These are phyloP conservation scores for Eremomyces bilateralis DNA, from an alignment of 495 filamentous ascomycete species.

Conservation along the genomic window DNA sequence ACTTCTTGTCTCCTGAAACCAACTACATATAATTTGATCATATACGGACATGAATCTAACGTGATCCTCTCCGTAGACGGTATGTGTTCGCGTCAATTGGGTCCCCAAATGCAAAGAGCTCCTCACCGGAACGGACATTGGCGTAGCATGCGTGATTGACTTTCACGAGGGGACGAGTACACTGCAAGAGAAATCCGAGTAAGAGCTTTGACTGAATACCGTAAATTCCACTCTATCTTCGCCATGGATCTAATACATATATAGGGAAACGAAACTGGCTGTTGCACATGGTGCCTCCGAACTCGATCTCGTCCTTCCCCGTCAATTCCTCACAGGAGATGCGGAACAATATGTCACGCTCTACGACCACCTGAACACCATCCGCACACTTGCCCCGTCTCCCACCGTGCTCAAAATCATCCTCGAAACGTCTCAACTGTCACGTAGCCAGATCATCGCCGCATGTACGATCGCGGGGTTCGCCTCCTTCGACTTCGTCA, in stretches of 20 bases:
- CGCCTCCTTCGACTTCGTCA: constrained; percentile 42
- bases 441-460: constrained; percentile 32
- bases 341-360: constrained; percentile 28
- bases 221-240: no score
- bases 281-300: constrained; percentile 36
- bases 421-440: constrained; percentile 39
- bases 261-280: constrained; percentile 32
- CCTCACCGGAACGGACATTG: constrained; percentile 27
- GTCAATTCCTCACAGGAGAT: no score
- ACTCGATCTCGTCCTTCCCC: constrained; percentile 55
- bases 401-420: constrained; percentile 39
- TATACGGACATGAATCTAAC: not conserved
- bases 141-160: constrained; percentile 40
- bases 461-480: constrained; percentile 33
- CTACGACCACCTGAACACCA: constrained; percentile 33
- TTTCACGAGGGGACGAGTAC: constrained; percentile 43
- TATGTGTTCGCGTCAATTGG: constrained; percentile 33
- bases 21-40: not conserved
- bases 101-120: constrained; percentile 30
- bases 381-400: constrained; percentile 28
- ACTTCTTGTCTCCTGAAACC: constrained; percentile 4
- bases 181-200: no score
- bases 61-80: constrained; percentile 16
- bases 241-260: no score
- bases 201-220: no score